Conservation (phyloP, 495 filamentous ascomycete genomes). For the Hapsidospora chrysogenum region DNA sequence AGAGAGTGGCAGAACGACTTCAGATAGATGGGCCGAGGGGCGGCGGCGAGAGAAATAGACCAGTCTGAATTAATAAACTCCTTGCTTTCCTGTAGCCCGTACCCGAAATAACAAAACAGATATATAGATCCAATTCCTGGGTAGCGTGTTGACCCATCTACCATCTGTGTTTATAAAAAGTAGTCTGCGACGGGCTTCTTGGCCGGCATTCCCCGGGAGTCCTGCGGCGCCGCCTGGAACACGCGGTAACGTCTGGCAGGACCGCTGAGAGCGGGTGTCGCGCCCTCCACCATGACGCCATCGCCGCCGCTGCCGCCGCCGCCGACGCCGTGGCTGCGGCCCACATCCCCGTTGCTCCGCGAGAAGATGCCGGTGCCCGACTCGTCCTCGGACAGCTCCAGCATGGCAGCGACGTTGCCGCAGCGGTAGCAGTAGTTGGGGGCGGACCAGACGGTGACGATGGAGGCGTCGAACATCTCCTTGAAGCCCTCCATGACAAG, state of each 20-base stretch:
- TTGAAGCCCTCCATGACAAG: conserved; percentile 98
- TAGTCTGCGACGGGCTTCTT: conserved; percentile 98
- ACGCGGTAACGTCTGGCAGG: conserved; percentile 87
- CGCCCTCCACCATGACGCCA: conserved; percentile 24
- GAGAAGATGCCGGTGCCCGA: conserved; percentile 56
- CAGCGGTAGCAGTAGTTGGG: conserved; percentile 98
- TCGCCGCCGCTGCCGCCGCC: conserved; percentile 12
- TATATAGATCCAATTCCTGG: too few relatives aligned
- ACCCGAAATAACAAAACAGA: too few relatives aligned
- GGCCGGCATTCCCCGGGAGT: conserved; percentile 92
- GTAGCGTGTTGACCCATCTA: too few relatives aligned
- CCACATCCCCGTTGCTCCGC: conserved; percentile 66
- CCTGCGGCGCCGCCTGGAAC: conserved; percentile 93
- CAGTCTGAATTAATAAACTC: too few relatives aligned
- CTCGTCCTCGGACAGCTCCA: conserved; percentile 82
- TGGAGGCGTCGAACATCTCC: conserved; percentile 90
- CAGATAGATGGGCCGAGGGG: too few relatives aligned
- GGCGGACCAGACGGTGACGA: conserved; percentile 94
- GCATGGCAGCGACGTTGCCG: conserved; percentile 88
- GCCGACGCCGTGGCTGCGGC: conserved; percentile 35
- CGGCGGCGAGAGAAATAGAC: too few relatives aligned
- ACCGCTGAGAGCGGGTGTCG: conserved; percentile 23
- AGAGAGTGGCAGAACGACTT: too few relatives aligned
- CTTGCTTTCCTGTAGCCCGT: too few relatives aligned
- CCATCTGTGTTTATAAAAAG: conserved; percentile 55